These are phyloP conservation scores for Omphalotus olearius DNA, from an alignment of 1,284 basidiomycete species.

Conservation along the genomic window DNA sequence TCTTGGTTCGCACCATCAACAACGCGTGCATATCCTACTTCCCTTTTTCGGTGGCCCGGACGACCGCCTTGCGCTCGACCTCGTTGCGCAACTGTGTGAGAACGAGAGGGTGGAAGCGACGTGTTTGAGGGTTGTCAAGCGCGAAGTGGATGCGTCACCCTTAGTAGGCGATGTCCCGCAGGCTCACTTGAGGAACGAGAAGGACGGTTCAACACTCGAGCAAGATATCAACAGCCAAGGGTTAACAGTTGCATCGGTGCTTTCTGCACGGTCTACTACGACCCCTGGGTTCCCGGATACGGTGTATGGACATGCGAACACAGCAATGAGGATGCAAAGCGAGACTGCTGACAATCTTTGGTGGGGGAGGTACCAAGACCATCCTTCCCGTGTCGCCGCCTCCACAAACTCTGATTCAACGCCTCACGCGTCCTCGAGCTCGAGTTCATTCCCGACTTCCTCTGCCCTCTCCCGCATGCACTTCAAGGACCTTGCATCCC, in stretches of 20 bases:
- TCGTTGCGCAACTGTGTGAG: conserved; percentile 78
- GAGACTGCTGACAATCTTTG: conserved; percentile 68
- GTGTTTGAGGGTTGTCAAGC: conserved; percentile 57
- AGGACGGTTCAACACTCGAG: neutral
- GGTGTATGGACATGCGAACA: conserved; percentile 54
- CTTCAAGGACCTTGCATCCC: conserved; percentile 49
- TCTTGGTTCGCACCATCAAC: neutral
- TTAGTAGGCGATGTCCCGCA: neutral
- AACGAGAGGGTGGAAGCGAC: conserved; percentile 71
- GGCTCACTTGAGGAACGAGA: neutral
- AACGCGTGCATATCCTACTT: conserved; percentile 63
- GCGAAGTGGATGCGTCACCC: conserved; percentile 2
- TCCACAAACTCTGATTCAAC: conserved; percentile 18
- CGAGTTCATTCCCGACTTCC: conserved; percentile 16
- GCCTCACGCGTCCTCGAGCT: neutral
- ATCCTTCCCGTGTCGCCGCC: neutral
- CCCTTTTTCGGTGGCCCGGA: conserved; percentile 96
- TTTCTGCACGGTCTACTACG: neutral
- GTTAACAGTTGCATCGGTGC: conserved; percentile 8
- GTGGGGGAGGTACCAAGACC: conserved; percentile 47
- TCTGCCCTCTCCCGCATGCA: conserved; percentile 46
- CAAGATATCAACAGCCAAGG: neutral
- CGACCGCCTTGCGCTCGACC: conserved; percentile 81
- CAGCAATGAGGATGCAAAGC: conserved; percentile 58
- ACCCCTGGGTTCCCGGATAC: conserved; percentile 52